A percentile compares a stretch with the other conserved stretches of the same genome.
These are phyloP conservation scores for Hymenoscyphus repandus DNA, from an alignment of 2,329 filamentous ascomycete genomes.

Conservation along the genomic window DNA sequence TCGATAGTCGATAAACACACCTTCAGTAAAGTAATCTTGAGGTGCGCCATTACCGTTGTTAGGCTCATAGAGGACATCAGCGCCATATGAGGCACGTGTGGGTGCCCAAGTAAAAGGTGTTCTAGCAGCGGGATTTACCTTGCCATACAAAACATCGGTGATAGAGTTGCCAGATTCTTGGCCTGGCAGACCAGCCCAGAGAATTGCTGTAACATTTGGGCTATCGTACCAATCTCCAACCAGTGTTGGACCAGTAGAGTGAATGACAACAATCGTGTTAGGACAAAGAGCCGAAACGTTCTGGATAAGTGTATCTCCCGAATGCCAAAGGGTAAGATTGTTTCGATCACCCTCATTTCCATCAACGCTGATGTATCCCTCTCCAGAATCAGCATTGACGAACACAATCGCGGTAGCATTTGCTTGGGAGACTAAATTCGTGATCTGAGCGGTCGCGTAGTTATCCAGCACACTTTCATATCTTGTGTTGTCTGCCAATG, in stretches of 20 bases:
- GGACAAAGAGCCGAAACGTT: slow-evolving; percentile 72
- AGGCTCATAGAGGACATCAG: slow-evolving; percentile 43
- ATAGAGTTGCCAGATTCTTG: slow-evolving; percentile 79
- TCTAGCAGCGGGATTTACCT: slow-evolving; percentile 70
- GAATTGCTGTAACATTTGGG: slow-evolving; percentile 75
- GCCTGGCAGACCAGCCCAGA: slow-evolving; percentile 78
- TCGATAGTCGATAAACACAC: slow-evolving; percentile 77
- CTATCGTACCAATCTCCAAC: slow-evolving; percentile 69
- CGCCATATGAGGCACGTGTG: slow-evolving; percentile 43
- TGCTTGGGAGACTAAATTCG: slow-evolving; percentile 55
- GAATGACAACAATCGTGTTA: slow-evolving; percentile 90
- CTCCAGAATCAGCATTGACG: slow-evolving; percentile 80
- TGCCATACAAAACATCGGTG: slow-evolving; percentile 77
- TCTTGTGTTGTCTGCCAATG: slow-evolving; percentile 51
- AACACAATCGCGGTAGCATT: slow-evolving; percentile 76
- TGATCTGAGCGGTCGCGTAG: slow-evolving; percentile 61
- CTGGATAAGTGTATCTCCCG: slow-evolving; percentile 74
- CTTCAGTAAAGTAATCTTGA: slow-evolving; percentile 70
- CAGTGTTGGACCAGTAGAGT: slow-evolving; percentile 76
- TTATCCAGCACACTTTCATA: slow-evolving; percentile 66
- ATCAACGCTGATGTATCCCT: slow-evolving; percentile 79
- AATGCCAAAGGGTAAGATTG: slow-evolving; percentile 85
- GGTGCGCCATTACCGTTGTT: slow-evolving; percentile 64
- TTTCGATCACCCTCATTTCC: slow-evolving; percentile 84
- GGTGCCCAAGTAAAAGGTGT: slow-evolving; percentile 76